Base-by-base conservation (phyloP, 768 basidiomycete genomes). In the Chalciporus chontae region DNA sequence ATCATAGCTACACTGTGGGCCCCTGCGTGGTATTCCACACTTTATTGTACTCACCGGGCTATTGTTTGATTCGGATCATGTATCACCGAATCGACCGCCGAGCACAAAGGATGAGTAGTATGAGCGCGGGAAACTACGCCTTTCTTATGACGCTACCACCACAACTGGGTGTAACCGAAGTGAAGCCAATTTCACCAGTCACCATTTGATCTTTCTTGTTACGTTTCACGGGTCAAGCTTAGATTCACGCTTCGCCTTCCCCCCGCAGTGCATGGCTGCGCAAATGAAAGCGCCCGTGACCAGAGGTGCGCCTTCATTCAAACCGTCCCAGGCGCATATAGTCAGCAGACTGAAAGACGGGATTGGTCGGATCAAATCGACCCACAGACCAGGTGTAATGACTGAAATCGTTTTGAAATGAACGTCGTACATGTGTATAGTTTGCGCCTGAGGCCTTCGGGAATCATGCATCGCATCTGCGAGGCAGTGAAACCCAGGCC, bases 341-440 rank as follows among this genome's bases (percentile, higher is more conserved):
- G 40, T 21, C 41, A 42, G 15, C 41, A 29, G 29, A 47, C 48
- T 57, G 54, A 32, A 26, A 31, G 46, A 47, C 61, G 59, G 56
- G 39, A 59, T 17, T 7, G 6, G 48, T 45, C 61, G 63, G 63
- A 65, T 62, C 61, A 59, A 31, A 29, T n/a, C 26, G 27, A 43
- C 26, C n/a, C 14, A 41, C 40, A 13, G 41, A 36, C n/a, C n/a
- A 42, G 14, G 32, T 40, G 34, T 32, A 32, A 34, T n/a, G 34
- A 34, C 40, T 31, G 40, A 23, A 41, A 43, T 32, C 34, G 43
- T 23, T 26, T 39, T 13, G 40, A 31, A 36, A 41, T 40, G 34
- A 40, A 42, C 15, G 36, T 58, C 43, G 18, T 40, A 24, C 40
- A 57, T 60, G 52, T 53, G 18, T 39, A 46, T 45, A 3, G 19